A percentile compares a stretch with the other conserved stretches of the same genome.
phyloP scores from a whole-genome alignment of 1,284 basidiomycete genomes.

The Trichosporon faecale region DNA sequence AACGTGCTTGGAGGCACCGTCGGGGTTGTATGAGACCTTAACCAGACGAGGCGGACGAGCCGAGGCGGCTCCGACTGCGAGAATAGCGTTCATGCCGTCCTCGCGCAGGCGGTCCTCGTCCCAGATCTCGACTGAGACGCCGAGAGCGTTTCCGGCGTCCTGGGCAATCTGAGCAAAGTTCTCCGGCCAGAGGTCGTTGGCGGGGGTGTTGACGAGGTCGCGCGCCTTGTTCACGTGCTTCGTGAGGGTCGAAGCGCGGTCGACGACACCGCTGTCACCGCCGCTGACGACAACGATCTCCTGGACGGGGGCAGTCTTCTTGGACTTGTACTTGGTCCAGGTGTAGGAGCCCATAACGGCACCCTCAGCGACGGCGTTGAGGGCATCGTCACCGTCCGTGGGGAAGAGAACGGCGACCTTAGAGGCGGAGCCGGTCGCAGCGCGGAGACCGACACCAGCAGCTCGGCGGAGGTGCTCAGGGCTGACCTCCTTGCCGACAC shows the following conservation, averaged over 20 bases:
- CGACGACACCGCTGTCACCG: background rate
- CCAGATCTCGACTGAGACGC: slow-evolving; percentile 16
- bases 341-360: slow-evolving; percentile 10
- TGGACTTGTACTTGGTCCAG: slow-evolving; percentile 8
- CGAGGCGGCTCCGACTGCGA: slow-evolving; percentile 11
- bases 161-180: slow-evolving; percentile 12
- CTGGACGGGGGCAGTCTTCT: background rate
- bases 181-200: slow-evolving; percentile 16
- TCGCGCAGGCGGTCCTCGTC: slow-evolving; percentile 13
- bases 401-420: slow-evolving; percentile 12
- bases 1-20: slow-evolving; percentile 15
- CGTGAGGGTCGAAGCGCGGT: slow-evolving; percentile 3
- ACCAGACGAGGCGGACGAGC: slow-evolving; percentile 15
- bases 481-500: slow-evolving; percentile 10
- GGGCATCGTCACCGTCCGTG: background rate
- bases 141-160: background rate
- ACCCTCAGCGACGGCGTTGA: slow-evolving; percentile 9
- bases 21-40: slow-evolving; percentile 19
- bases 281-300: slow-evolving; percentile 4
- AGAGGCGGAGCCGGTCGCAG: background rate
- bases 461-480: slow-evolving; percentile 17
- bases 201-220: slow-evolving; percentile 13
- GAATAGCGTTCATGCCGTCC: slow-evolving; percentile 10
- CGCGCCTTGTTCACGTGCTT: slow-evolving; percentile 17
- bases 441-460: slow-evolving; percentile 13